Evolutionary conservation across 2,329 filamentous ascomycete species (phyloP), one percentile per base, ranked within the genome.

Genomic region (Fusarium decemcellulare): DNA sequence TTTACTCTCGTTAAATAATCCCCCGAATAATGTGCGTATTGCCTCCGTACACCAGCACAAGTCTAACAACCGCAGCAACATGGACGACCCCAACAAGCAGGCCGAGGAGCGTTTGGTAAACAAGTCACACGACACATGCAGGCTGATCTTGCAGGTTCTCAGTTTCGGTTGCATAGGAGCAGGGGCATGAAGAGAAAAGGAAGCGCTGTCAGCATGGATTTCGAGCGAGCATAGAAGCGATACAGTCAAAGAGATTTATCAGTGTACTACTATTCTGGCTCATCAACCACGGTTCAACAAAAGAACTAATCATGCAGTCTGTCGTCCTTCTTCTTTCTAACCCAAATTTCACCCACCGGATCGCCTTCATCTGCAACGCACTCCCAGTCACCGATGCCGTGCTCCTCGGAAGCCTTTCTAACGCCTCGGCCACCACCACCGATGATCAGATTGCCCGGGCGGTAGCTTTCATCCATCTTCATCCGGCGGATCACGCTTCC

Each of bases 371-470:
- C 85, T n/a, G 83, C 84, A 3, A 90, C 82, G 56, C 91, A 88
- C 6, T 86, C 83, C 93, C 93, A 95, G 14, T 92, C 86, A 0
- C 93, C 93, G 54, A 90, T 93, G 0, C 92, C 92, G 61, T 86
- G 79, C 30, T 89, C 79, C 8, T 84, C 74, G 0, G 91, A 89
- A 2, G 93, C 93, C 9, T 73, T 81, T 29, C 88, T 84, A 2
- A 89, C 83, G 1, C 93, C 93, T 32, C 93, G 83, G 0, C 93
- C 93, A 15, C 93, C 93, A 1, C 93, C 93, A 0, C 93, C 93
- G 4, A 95, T 80, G 64, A 96, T 94, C 56, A 96, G 77, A 65
- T 96, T 96, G 0, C 93, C 93, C 0, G 93, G 93, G 0, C 93
- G 85, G 73, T 95, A 96, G 0, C 72, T 81, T 2, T 83, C 76